These are phyloP conservation scores for Prunus kanzakura DNA, from an alignment of 306 rosid genomes.

Conservation along the genomic window DNA sequence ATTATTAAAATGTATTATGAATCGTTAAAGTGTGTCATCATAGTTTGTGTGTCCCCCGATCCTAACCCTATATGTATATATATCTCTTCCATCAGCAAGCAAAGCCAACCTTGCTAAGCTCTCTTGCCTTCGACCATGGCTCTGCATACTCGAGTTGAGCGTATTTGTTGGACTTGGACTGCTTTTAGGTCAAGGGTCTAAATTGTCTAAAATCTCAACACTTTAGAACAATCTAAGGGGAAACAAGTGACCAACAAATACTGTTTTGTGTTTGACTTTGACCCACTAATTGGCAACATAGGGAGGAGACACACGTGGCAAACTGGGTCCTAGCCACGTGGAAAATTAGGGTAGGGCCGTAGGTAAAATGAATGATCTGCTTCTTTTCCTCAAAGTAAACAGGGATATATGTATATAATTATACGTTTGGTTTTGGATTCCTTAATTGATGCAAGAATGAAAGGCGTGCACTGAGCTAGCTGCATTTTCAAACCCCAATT, in stretches of 20 bases:
- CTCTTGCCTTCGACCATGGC: not conserved
- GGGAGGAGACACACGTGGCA: slow-evolving; percentile 4
- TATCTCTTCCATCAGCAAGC: not conserved
- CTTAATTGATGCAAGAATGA: slow-evolving; percentile 22
- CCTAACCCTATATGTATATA: not conserved
- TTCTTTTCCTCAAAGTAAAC: slow-evolving; percentile 1
- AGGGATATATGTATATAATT: not conserved
- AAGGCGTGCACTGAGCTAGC: not conserved
- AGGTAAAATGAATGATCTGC: not conserved
- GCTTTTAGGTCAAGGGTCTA: not conserved
- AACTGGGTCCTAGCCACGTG: not conserved
- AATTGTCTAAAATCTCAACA: no score
- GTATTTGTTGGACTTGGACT: slow-evolving; percentile 4
- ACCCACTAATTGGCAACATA: not conserved
- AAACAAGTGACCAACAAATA: not conserved
- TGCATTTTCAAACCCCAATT: slow-evolving; percentile 17
- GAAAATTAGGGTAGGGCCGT: not conserved
- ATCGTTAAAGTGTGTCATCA: no score
- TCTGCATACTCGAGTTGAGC: not conserved
- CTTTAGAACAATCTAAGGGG: not conserved
- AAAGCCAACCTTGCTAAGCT: not conserved
- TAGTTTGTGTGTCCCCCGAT: no score
- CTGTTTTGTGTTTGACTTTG: slow-evolving; percentile 11
- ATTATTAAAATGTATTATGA: no score
- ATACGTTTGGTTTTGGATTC: slow-evolving; percentile 1